Conservation (phyloP, 768 basidiomycete species). For the Polyporus arcularius region DNA sequence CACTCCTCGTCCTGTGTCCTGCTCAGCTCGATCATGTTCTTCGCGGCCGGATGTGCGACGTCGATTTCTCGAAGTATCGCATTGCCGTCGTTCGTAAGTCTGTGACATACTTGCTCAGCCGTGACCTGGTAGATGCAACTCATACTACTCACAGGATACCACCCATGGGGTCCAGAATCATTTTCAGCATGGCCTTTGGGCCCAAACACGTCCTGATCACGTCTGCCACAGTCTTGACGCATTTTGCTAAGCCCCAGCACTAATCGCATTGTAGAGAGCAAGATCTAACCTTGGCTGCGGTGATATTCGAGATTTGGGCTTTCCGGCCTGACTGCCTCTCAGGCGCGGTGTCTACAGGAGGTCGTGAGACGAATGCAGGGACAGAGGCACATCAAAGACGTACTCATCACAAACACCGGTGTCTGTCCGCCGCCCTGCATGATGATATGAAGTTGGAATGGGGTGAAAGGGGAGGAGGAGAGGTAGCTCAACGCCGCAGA, state of each 20-base stretch:
- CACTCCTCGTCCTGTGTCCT: constrained; percentile 99
- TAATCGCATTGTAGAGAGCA: background rate
- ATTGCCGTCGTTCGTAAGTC: constrained; percentile 95
- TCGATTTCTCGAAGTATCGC: constrained; percentile 98
- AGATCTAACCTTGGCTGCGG: constrained; percentile 76
- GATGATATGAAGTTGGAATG: background rate
- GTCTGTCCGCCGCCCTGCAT: constrained; percentile 55
- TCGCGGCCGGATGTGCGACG: constrained; percentile 97
- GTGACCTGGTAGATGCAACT: background rate
- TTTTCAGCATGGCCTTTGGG: constrained; percentile 98
- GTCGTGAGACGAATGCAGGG: background rate
- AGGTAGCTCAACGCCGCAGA: too few relatives aligned
- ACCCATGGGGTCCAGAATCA: constrained; percentile 99
- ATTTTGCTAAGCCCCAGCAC: background rate
- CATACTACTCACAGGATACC: constrained; percentile 78
- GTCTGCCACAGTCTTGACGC: constrained; percentile 84
- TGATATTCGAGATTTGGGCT: constrained; percentile 96
- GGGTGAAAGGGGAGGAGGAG: too few relatives aligned
- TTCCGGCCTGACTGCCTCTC: constrained; percentile 93
- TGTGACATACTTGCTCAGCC: background rate
- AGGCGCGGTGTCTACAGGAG: constrained; percentile 79
- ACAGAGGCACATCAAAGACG: constrained; percentile 22
- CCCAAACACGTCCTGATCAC: constrained; percentile 97
- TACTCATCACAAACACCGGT: constrained; percentile 85
- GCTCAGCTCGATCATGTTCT: constrained; percentile 99